Conservation (phyloP, 179 eudicot species). For the Carnegiea gigantea region DNA sequence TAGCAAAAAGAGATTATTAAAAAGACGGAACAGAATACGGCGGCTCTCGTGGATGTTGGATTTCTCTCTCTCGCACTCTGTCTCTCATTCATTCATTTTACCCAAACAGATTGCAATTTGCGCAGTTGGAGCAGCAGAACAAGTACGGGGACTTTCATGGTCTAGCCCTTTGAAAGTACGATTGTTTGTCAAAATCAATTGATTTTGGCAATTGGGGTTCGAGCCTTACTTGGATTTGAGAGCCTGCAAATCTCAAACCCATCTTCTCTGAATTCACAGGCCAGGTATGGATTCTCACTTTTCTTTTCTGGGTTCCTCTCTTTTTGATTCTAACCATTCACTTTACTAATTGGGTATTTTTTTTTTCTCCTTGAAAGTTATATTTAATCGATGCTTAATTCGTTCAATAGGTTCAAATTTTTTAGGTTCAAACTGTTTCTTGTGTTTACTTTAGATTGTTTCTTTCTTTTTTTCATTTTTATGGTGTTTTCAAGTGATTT, state of each 20-base stretch:
- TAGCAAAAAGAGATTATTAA: neutral
- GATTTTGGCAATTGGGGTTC: conserved; percentile 13
- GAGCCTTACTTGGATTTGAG: conserved; percentile 6
- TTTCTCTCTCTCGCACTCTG: neutral
- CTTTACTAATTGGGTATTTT: neutral
- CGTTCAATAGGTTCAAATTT: conserved; percentile 6
- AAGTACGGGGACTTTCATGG: conserved; percentile 9
- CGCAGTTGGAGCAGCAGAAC: conserved; percentile 14
- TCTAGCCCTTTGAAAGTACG: neutral
- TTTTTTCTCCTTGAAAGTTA: neutral
- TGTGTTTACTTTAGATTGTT: conserved; percentile 11
- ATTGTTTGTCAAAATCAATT: neutral
- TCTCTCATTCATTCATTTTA: conserved; percentile 1
- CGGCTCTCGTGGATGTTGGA: conserved; percentile 32
- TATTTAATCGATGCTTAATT: neutral
- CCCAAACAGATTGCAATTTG: conserved; percentile 4
- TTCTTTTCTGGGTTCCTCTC: conserved; percentile 5
- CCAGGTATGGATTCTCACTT: conserved; percentile 30
- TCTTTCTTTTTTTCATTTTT: neutral
- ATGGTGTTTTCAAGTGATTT: conserved; percentile 14
- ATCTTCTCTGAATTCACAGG: neutral
- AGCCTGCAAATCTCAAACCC: neutral
- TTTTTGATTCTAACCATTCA: neutral
- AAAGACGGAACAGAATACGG: conserved; percentile 16
- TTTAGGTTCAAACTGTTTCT: neutral